A percentile compares a stretch with the other conserved stretches of the same genome.
phyloP scores from a whole-genome alignment of 139 green algal genomes.

The Deuterostichococcus epilithicus region DNA sequence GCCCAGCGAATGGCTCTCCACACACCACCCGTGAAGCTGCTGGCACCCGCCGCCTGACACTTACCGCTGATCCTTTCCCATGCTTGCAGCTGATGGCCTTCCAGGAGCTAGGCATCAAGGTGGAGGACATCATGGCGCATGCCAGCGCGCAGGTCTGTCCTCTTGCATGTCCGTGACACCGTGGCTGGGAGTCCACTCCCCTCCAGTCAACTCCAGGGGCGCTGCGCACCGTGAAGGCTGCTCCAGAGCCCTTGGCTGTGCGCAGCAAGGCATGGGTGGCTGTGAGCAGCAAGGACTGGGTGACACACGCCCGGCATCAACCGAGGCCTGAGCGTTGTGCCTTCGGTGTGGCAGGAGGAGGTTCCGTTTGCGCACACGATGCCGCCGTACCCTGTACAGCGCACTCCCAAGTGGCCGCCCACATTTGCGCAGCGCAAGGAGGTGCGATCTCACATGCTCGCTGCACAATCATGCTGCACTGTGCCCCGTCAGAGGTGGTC shows the following conservation, averaged over 20 bases:
- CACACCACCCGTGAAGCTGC: too few species aligned
- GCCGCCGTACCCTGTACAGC: constrained; percentile 53
- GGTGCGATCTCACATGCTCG: constrained; percentile 21
- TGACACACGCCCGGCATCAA: too few species aligned
- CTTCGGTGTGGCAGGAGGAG: constrained; percentile 27
- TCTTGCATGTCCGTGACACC: too few species aligned
- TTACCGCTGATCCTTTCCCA: too few species aligned
- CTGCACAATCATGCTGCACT: too few species aligned
- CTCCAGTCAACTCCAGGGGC: too few species aligned
- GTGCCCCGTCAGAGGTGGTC: too few species aligned
- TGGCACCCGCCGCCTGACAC: too few species aligned
- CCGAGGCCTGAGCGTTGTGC: background rate
- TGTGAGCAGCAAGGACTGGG: too few species aligned
- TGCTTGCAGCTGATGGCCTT: constrained; percentile 56
- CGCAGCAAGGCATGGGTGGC: too few species aligned
- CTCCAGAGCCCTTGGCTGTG: background rate
- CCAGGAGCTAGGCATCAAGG: constrained; percentile 60
- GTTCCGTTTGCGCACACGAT: constrained; percentile 65
- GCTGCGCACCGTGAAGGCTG: background rate
- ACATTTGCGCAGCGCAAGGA: constrained; percentile 48
- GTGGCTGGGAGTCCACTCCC: too few species aligned
- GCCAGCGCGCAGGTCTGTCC: constrained; percentile 7
- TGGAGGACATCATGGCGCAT: constrained; percentile 49
- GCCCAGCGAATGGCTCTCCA: too few species aligned
- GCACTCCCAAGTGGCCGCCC: constrained; percentile 29